These are phyloP conservation scores for Alternaria hordeiaustralica DNA, from an alignment of 2,329 filamentous ascomycete species.

Conservation along the genomic window DNA sequence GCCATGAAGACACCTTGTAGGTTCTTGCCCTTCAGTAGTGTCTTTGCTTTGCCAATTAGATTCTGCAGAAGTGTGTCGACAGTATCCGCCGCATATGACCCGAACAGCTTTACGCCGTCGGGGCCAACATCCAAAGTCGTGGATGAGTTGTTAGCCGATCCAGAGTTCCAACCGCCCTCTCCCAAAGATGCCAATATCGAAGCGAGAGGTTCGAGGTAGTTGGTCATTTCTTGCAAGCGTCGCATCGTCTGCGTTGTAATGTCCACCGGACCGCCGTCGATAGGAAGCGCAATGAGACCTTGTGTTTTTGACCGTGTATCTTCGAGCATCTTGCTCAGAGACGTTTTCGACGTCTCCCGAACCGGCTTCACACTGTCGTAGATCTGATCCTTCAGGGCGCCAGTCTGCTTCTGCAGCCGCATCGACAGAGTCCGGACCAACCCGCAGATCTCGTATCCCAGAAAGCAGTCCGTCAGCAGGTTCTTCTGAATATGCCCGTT, in stretches of 20 bases:
- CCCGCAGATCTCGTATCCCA: constrained; percentile 94
- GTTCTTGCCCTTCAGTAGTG: constrained; percentile 74
- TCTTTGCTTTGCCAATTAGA: constrained; percentile 75
- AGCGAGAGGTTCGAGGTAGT: constrained; percentile 83
- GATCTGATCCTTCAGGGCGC: constrained; percentile 82
- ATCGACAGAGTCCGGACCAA: constrained; percentile 82
- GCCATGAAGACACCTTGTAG: constrained; percentile 87
- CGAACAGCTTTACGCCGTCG: constrained; percentile 86
- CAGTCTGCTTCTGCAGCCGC: constrained; percentile 80
- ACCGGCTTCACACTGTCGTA: constrained; percentile 87
- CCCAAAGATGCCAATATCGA: constrained; percentile 92
- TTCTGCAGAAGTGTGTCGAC: constrained; percentile 79
- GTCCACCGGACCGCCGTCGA: constrained; percentile 78
- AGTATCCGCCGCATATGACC: constrained; percentile 87
- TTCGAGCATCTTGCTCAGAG: constrained; percentile 81
- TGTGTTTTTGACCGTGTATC: constrained; percentile 77
- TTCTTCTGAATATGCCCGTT: constrained; percentile 89
- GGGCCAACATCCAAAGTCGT: constrained; percentile 83
- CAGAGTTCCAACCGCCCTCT: constrained; percentile 80
- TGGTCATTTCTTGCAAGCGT: constrained; percentile 83
- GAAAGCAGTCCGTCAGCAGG: constrained; percentile 87
- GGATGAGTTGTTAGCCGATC: constrained; percentile 62
- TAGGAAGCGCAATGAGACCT: constrained; percentile 70
- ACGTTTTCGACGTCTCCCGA: constrained; percentile 88
- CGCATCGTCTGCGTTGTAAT: constrained; percentile 85